Evolutionary conservation across 176 grass and related monocot species (phyloP), one percentile per base, ranked within the genome.

Genomic region (Ensete ventricosum): DNA sequence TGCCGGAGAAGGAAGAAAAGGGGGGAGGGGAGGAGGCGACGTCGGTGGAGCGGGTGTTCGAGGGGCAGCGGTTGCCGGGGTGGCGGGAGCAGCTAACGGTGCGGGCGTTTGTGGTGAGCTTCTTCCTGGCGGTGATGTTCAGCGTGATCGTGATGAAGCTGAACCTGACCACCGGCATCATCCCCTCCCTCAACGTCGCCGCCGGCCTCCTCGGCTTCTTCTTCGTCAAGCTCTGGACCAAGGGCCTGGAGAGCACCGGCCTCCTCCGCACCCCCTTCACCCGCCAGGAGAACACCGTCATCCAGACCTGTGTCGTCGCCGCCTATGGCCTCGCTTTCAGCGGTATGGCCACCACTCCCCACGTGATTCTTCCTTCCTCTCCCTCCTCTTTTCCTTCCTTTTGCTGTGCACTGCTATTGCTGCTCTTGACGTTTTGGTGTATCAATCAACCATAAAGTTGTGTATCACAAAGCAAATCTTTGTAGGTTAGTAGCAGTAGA

Each of bases 231-330:
- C 34, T 43, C 34, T 43, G 34, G 34, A 43, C 34, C 34, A 43
- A 43, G 34, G 34, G 4, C 34, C 34, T 43, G 34, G 34, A 43
- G 34, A 43, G 34, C 34, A 43, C 34, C 16, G 81, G 81, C 16
- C 55, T 83, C 67, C 75, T 83, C 75, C 53, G 57, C n/a, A 68
- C 23, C 12, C 75, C 81, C 13, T 83, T 83, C 81, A 78, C 81
- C 8, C 81, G 81, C 20, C 81, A 78, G 55, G 81, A 83, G 81
- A 83, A 83, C 52, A 83, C 81, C 11, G 81, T 83, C 52, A 83
- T 83, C 69, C 81, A 83, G 54, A 83, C 81, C 53, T 83, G 81
- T 29, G 67, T 77, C 69, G 75, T 83, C 26, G 81, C 81, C 5
- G 75, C 81, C 29, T 83, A 62, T 20, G 75, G 67, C 27, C 62